Conservation (phyloP, 129 eudicot species). For the Chrysanthemum seticuspe region DNA sequence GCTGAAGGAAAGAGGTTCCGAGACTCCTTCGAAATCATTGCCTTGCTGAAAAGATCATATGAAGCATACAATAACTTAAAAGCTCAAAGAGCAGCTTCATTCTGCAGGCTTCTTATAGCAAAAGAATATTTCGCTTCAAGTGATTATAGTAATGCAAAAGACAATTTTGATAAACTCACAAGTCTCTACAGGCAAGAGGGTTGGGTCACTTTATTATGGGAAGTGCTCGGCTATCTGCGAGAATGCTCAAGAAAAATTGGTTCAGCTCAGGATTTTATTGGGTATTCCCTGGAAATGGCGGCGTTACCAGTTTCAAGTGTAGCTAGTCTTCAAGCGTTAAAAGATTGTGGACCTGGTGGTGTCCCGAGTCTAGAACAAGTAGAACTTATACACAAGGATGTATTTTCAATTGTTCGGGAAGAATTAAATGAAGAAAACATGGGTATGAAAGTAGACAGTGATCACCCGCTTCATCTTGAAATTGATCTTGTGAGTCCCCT, state of each 20-base stretch:
- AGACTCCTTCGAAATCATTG: constrained; percentile 83
- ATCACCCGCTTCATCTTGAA: constrained; percentile 77
- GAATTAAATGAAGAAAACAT: constrained; percentile 39
- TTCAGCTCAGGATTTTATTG: constrained; percentile 65
- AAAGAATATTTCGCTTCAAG: constrained; percentile 58
- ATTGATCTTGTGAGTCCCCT: constrained; percentile 97
- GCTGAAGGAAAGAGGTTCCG: constrained; percentile 71
- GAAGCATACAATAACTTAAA: constrained; percentile 62
- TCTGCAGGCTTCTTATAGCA: constrained; percentile 77
- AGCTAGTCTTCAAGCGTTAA: constrained; percentile 28
- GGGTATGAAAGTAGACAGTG: constrained; percentile 48
- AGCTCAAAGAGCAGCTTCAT: constrained; percentile 63
- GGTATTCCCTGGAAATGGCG: constrained; percentile 96
- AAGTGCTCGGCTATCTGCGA: constrained; percentile 79
- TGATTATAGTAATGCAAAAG: constrained; percentile 62
- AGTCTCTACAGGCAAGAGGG: constrained; percentile 84
- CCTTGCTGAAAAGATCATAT: constrained; percentile 63
- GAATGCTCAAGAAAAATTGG: constrained; percentile 72
- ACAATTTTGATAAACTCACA: constrained; percentile 55
- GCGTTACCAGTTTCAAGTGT: constrained; percentile 64
- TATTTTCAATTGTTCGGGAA: constrained; percentile 62
- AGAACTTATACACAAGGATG: constrained; percentile 67
- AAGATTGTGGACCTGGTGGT: constrained; percentile 82
- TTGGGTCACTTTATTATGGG: constrained; percentile 90
- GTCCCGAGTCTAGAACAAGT: constrained; percentile 61